Base-by-base conservation (phyloP, 441 rosid species). In the Theobroma grandiflorum region DNA sequence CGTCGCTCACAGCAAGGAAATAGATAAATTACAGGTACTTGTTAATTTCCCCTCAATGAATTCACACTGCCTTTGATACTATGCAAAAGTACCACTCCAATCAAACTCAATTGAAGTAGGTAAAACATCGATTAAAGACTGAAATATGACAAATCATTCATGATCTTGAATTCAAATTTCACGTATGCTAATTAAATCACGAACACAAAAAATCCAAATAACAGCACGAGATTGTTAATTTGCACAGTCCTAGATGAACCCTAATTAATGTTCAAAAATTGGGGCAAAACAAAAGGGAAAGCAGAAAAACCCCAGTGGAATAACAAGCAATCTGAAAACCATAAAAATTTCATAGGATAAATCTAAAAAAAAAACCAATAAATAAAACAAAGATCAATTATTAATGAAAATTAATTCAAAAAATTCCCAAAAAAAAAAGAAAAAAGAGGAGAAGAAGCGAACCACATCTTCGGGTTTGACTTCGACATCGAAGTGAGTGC, bases 401-500 rank as follows among this genome's bases (percentile, higher is more conserved):
- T 45, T 45, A 5, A 8, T 6, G 49, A 47, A 43, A 68, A 42
- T 43, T 4, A 43, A 43, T 22, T 43, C 18, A 0, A 2, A 7
- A 68, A 43, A 43, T 18, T 3, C 68, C 68, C 53, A 9, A 50
- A 52, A 16, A 8, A 53, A 53, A 10, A 42, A 6, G 63, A 58
- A 26, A 50, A 20, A 22, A 3, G 45, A 50, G 50, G 37, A 31
- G 20, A 52, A 76, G 58, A 76, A 79, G 15, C 72, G 68, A 79
- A 95, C 98, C 90, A 82, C 74, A 79, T 95, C 95, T 55, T 87
- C 82, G 0, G 97, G 92, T 14, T 89, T 88, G 22, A 93, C 98
- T 88, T 95, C 89, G 87, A 95, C 85, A 61, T 92, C 94, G 88
- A 95, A 93, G 86, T 84, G 79, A 45, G 89, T 85, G 37, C 97